Conservation (phyloP, 2,329 filamentous ascomycete species). For the Paraconiothyrium sp. region DNA sequence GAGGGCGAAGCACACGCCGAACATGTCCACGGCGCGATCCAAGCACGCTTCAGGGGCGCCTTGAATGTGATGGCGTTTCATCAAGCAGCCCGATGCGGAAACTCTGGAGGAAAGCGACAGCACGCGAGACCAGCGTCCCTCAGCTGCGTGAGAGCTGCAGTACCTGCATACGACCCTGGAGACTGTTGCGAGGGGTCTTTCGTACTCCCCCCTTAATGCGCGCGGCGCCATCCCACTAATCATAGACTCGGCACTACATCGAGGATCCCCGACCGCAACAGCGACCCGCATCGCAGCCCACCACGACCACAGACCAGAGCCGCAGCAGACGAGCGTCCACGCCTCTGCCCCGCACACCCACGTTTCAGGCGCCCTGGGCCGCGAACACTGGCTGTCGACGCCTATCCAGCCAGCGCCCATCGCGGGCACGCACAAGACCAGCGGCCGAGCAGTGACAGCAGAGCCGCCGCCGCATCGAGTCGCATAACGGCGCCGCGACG, state of each 20-base stretch:
- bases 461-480: slow-evolving; percentile 13
- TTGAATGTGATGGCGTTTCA: slow-evolving; percentile 18
- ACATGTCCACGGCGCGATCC: slow-evolving; percentile 16
- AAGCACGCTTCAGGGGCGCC: slow-evolving; percentile 40
- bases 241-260: background rate
- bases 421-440: slow-evolving; percentile 8
- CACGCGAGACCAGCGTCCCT: background rate
- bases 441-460: background rate
- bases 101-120: slow-evolving; percentile 7
- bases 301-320: background rate
- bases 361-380: slow-evolving; percentile 14
- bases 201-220: background rate
- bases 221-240: background rate
- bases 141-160: slow-evolving; percentile 3
- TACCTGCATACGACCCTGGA: slow-evolving; percentile 1
- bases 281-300: slow-evolving; percentile 15
- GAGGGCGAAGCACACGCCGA: slow-evolving; percentile 1
- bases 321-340: background rate
- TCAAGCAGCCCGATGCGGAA: slow-evolving; percentile 33
- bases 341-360: slow-evolving; percentile 11
- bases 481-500: slow-evolving; percentile 19
- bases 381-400: slow-evolving; percentile 12
- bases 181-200: background rate
- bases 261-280: slow-evolving; percentile 14
- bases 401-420: background rate